phyloP scores from a whole-genome alignment of 2,329 filamentous ascomycete species.

The Curvularia eragrostidis region DNA sequence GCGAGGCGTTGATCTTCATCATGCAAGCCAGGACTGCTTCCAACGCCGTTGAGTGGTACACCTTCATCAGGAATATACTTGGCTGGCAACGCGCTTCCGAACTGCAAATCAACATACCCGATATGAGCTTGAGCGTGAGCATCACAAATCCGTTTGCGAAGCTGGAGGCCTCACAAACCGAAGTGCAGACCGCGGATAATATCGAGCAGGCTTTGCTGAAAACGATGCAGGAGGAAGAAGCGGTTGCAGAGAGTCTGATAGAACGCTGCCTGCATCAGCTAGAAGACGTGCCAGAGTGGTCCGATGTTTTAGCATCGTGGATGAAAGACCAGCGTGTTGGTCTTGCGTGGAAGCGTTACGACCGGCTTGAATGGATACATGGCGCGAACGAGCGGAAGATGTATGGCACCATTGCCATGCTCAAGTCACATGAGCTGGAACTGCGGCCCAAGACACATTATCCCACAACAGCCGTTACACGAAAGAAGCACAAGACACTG shows the following conservation, averaged over 20 bases:
- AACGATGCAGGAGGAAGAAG: constrained; percentile 60
- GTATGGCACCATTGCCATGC: constrained; percentile 73
- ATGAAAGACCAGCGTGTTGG: constrained; percentile 65
- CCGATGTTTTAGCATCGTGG: constrained; percentile 66
- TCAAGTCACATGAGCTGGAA: constrained; percentile 70
- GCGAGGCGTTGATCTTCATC: constrained; percentile 64
- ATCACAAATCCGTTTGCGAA: constrained; percentile 67
- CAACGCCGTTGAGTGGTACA: constrained; percentile 72
- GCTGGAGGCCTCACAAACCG: constrained; percentile 54
- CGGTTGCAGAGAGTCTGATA: constrained; percentile 64
- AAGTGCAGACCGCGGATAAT: constrained; percentile 53
- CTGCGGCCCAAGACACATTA: constrained; percentile 71
- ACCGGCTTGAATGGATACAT: constrained; percentile 72
- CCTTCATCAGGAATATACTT: constrained; percentile 66
- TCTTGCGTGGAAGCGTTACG: constrained; percentile 72
- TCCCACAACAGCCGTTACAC: constrained; percentile 57
- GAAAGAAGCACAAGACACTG: constrained; percentile 51
- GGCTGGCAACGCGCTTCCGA: constrained; percentile 64
- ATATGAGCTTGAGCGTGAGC: constrained; percentile 65
- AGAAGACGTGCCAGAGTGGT: constrained; percentile 63
- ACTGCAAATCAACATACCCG: constrained; percentile 67
- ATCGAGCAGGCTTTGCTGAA: constrained; percentile 55
- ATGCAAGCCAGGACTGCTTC: constrained; percentile 67
- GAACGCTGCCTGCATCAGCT: constrained; percentile 66
- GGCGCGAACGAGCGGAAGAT: constrained; percentile 70